Conservation (phyloP, 768 basidiomycete species). For the Cystofilobasidium macerans region DNA sequence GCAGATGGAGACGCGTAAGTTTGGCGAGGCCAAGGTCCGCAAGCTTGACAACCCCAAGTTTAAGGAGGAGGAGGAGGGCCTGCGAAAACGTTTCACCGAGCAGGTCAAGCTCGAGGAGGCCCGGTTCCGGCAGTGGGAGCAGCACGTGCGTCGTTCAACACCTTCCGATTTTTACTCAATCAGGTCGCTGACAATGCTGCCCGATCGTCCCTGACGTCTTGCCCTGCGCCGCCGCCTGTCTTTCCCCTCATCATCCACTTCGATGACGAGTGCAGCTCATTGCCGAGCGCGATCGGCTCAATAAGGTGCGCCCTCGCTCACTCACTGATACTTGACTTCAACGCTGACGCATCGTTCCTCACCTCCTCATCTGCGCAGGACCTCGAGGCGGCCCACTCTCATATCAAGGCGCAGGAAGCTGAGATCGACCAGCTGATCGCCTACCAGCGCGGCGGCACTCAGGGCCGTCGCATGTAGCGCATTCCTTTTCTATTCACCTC, state of each 20-base stretch:
- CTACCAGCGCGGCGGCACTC: conserved; percentile 23
- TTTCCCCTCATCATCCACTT: not conserved
- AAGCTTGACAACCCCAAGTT: conserved; percentile 99
- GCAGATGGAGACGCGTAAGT: conserved; percentile 99
- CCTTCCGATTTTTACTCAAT: not conserved
- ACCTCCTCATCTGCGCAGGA: conserved; percentile 40
- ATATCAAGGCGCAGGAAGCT: conserved; percentile 80
- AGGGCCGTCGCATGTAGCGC: conserved; percentile 17
- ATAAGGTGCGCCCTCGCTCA: conserved; percentile 94
- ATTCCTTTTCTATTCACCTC: no score
- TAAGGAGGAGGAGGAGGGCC: conserved; percentile 96
- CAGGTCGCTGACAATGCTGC: no score
- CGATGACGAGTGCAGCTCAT: conserved; percentile 84
- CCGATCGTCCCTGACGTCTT: not conserved
- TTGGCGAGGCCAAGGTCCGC: conserved; percentile 95
- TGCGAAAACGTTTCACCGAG: conserved; percentile 96
- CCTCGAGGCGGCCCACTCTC: conserved; percentile 51
- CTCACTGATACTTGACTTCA: no score
- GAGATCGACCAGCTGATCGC: conserved; percentile 68
- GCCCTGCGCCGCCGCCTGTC: not conserved
- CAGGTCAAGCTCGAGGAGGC: conserved; percentile 98
- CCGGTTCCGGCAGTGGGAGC: conserved; percentile 98
- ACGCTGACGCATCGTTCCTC: no score
- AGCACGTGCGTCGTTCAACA: conserved; percentile 55
- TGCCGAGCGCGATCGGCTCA: conserved; percentile 93